phyloP scores from a whole-genome alignment of 352 stramenopile genomes.

The Elongisporangium undulatum region DNA sequence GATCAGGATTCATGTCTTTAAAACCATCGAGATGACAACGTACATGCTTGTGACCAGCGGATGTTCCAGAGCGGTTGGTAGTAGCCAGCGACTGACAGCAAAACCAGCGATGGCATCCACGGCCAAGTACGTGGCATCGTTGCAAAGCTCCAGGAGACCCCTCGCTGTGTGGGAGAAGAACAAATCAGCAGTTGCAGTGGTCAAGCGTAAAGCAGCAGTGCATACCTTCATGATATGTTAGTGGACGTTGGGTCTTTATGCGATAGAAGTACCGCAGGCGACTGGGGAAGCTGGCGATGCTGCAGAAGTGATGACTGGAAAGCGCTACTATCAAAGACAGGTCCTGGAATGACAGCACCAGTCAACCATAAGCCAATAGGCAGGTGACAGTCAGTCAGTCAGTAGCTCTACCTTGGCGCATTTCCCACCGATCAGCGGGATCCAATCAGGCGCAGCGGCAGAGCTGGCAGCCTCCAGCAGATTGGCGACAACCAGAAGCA shows the following conservation, averaged over 20 bases:
- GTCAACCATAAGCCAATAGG: too few species aligned
- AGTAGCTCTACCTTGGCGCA: conserved; percentile 24
- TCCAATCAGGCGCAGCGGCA: conserved; percentile 9
- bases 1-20: neutral
- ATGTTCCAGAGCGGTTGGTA: conserved; percentile 1
- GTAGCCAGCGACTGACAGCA: conserved; percentile 9
- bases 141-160: conserved; percentile 21
- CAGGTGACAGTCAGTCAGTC: conserved; percentile 5
- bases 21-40: neutral
- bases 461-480: neutral
- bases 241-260: conserved; percentile 9
- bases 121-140: conserved; percentile 25
- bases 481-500: conserved; percentile 13
- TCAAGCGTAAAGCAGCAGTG: neutral
- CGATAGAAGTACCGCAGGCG: conserved; percentile 21
- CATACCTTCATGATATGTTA: conserved; percentile 35
- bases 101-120: conserved; percentile 21
- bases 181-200: neutral
- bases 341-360: conserved; percentile 13
- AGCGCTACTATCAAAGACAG: conserved; percentile 36
- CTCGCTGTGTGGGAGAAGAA: conserved; percentile 12
- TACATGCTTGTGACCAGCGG: neutral
- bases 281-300: conserved; percentile 20
- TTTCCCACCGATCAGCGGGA: conserved; percentile 23
- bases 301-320: conserved; percentile 22